phyloP scores from a whole-genome alignment of 129 eudicot genomes.

The Deinandra increscens region DNA sequence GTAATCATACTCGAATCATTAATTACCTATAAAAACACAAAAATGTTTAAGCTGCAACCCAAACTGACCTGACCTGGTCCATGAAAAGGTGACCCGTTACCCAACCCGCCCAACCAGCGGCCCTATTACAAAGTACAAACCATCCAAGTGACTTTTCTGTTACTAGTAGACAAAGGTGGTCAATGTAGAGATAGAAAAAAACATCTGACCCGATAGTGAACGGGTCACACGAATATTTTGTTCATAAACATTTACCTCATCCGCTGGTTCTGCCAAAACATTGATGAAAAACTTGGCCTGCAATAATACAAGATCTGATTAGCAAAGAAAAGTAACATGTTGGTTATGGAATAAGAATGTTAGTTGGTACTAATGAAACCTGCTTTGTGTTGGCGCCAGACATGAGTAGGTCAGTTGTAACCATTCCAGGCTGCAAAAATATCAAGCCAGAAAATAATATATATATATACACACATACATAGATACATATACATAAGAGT shows the following conservation, averaged over 20 bases:
- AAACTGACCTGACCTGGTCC: background rate
- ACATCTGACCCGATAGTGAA: background rate
- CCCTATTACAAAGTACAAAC: background rate
- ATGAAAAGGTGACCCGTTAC: background rate
- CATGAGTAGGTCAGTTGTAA: conserved; percentile 97
- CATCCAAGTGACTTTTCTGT: background rate
- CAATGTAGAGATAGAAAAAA: background rate
- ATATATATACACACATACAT: too few relatives aligned
- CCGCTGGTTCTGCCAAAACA: conserved; percentile 98
- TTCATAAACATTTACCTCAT: conserved; percentile 55
- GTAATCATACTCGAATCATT: background rate
- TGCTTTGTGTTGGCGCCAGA: conserved; percentile 97
- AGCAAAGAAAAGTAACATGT: conserved; percentile 1
- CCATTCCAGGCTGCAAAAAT: conserved; percentile 94
- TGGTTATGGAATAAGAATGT: conserved; percentile 10
- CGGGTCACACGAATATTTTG: background rate
- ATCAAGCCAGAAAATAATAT: conserved; percentile 2
- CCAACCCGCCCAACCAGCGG: background rate
- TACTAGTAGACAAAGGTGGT: background rate
- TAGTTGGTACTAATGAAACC: conserved; percentile 33
- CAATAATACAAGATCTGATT: conserved; percentile 26
- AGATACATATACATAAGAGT: too few relatives aligned
- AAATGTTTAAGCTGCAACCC: background rate
- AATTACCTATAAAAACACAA: background rate
- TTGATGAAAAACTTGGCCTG: conserved; percentile 99